Evolutionary conservation across 192 early-diverging fungal genomes (phyloP).

Genomic region (Haplosporangium gracile): DNA sequence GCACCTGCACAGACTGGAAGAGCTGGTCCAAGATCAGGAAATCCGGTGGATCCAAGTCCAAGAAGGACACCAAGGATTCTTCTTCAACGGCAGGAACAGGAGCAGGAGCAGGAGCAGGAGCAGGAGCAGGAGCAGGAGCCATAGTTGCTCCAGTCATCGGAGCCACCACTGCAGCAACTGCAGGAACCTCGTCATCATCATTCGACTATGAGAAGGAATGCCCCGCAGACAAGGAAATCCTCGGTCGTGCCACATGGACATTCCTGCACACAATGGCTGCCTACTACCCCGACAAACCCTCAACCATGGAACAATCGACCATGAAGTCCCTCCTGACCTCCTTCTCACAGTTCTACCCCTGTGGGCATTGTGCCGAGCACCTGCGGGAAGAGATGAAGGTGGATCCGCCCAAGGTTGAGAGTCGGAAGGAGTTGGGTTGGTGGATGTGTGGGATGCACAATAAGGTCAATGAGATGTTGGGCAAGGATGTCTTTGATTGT

Average conservation of each 20-base stretch:
- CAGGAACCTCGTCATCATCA: slow-evolving; percentile 27
- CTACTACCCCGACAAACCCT: slow-evolving; percentile 91
- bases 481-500: slow-evolving; percentile 95
- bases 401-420: slow-evolving; percentile 83
- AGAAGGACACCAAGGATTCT: slow-evolving; percentile 23
- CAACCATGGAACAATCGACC: slow-evolving; percentile 73
- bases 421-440: slow-evolving; percentile 73
- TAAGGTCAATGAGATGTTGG: slow-evolving; percentile 91
- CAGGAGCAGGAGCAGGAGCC: not conserved
- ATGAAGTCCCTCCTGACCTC: slow-evolving; percentile 82
- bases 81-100: slow-evolving; percentile 5
- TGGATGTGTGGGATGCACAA: slow-evolving; percentile 98
- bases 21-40: slow-evolving; percentile 74
- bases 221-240: slow-evolving; percentile 84
- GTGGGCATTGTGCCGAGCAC: slow-evolving; percentile 89
- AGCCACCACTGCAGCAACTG: not conserved
- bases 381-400: slow-evolving; percentile 81
- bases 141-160: slow-evolving; percentile 1
- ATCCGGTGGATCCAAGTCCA: slow-evolving; percentile 5
- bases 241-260: slow-evolving; percentile 96
- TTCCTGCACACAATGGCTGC: slow-evolving; percentile 98
- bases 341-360: slow-evolving; percentile 94
- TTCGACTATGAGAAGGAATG: slow-evolving; percentile 67
- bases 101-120: slow-evolving; percentile 3
- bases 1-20: slow-evolving; percentile 83